These are phyloP conservation scores for Austroboletus niveus DNA, from an alignment of 1,284 basidiomycete species.

Conservation along the genomic window DNA sequence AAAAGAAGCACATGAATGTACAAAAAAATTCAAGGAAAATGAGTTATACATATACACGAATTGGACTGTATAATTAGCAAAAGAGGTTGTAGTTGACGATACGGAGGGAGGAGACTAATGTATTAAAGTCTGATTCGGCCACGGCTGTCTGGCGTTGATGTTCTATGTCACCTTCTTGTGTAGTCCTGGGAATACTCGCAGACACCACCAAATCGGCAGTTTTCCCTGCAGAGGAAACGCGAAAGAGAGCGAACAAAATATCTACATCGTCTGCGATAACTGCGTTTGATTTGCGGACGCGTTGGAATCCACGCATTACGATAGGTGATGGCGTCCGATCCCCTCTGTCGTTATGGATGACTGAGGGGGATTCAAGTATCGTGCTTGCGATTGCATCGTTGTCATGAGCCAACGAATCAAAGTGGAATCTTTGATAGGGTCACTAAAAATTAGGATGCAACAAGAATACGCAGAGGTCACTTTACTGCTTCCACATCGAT, in stretches of 20 bases:
- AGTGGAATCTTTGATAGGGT: constrained; percentile 72
- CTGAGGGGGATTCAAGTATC: constrained; percentile 40
- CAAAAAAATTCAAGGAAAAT: background rate
- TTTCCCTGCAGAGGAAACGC: constrained; percentile 57
- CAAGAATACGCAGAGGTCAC: constrained; percentile 41
- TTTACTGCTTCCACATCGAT: constrained; percentile 60
- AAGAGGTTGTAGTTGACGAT: constrained; percentile 79
- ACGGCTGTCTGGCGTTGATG: constrained; percentile 32
- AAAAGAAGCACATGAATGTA: background rate
- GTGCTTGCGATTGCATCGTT: constrained; percentile 68
- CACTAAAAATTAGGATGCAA: constrained; percentile 5
- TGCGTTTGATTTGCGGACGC: constrained; percentile 76
- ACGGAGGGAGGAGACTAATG: constrained; percentile 56
- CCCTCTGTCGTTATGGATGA: constrained; percentile 38
- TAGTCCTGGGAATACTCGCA: constrained; percentile 68
- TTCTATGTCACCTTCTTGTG: constrained; percentile 41
- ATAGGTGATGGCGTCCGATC: constrained; percentile 58
- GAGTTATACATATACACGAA: no score
- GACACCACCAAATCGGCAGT: constrained; percentile 78
- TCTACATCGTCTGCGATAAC: constrained; percentile 60
- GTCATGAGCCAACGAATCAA: constrained; percentile 89
- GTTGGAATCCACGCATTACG: constrained; percentile 67
- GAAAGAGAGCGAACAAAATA: constrained; percentile 78
- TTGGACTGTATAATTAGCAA: constrained; percentile 39
- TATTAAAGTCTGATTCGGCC: constrained; percentile 51